Conservation (phyloP, 306 rosid genomes). For the Cucurbita argyrosperma region DNA sequence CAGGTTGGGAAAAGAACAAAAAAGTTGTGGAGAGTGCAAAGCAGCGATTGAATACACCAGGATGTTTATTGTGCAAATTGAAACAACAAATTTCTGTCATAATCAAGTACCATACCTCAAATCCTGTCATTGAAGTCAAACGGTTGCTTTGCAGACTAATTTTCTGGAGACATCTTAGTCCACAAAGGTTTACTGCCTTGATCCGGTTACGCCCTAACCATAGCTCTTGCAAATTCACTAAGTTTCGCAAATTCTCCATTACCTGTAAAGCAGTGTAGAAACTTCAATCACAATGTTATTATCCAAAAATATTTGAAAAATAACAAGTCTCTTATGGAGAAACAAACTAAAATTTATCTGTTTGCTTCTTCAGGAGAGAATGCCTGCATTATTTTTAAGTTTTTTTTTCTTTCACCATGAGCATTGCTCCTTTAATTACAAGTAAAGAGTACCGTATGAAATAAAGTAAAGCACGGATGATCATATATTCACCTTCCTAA, state of each 20-base stretch:
- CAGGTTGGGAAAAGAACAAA: neutral
- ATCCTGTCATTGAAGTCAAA: slow-evolving; percentile 66
- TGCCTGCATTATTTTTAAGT: neutral
- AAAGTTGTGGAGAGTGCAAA: neutral
- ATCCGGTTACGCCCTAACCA: slow-evolving; percentile 94
- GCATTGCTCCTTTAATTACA: neutral
- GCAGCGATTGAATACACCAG: neutral
- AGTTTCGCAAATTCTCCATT: slow-evolving; percentile 63
- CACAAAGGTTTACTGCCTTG: slow-evolving; percentile 64
- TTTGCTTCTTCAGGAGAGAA: neutral
- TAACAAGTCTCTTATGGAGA: neutral
- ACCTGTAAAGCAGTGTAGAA: slow-evolving; percentile 31
- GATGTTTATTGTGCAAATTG: neutral
- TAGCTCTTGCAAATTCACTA: slow-evolving; percentile 56
- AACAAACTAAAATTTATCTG: neutral
- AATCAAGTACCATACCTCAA: slow-evolving; percentile 37
- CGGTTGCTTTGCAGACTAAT: slow-evolving; percentile 96
- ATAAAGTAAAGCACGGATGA: neutral
- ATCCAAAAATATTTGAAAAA: neutral
- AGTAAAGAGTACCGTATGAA: neutral
- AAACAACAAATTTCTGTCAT: neutral
- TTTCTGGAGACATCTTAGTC: slow-evolving; percentile 62
- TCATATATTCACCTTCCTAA: neutral
- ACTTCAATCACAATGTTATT: neutral
- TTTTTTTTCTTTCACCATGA: neutral